Percentiles rank a stretch among this genome's conserved stretches.
Evolutionary conservation across 1,284 basidiomycete species (phyloP).

Genomic region (Ganoderma multipileum): DNA sequence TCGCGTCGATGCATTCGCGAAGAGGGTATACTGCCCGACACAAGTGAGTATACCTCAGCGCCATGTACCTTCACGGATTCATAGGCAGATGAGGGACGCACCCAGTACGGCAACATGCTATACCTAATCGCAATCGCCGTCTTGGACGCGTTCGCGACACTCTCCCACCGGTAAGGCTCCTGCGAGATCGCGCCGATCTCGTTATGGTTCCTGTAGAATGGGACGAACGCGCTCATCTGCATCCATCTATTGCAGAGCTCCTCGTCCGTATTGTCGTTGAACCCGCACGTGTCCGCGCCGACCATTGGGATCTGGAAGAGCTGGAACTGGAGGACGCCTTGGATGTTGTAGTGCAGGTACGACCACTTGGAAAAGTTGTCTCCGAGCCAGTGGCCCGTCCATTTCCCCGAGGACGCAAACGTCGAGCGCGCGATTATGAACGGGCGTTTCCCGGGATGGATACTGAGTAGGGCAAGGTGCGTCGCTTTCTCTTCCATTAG

Average conservation of each 20-base stretch:
- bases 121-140: slow-evolving; percentile 77
- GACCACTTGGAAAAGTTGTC: slow-evolving; percentile 76
- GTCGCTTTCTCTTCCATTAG: slow-evolving; percentile 70
- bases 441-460: slow-evolving; percentile 63
- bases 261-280: slow-evolving; percentile 70
- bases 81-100: slow-evolving; percentile 51
- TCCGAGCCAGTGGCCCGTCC: slow-evolving; percentile 59
- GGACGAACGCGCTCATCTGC: slow-evolving; percentile 76
- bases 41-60: too few relatives aligned
- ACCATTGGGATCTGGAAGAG: slow-evolving; percentile 81
- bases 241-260: slow-evolving; percentile 87
- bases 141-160: slow-evolving; percentile 72
- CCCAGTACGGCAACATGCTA: slow-evolving; percentile 78
- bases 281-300: slow-evolving; percentile 65
- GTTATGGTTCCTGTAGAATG: slow-evolving; percentile 80
- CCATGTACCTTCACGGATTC: too few relatives aligned
- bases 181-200: slow-evolving; percentile 64
- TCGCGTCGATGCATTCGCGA: slow-evolving; percentile 66
- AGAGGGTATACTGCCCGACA: slow-evolving; percentile 80
- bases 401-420: slow-evolving; percentile 70
- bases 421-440: slow-evolving; percentile 73
- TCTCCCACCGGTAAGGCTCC: slow-evolving; percentile 81
- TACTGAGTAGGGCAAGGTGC: slow-evolving; percentile 56
- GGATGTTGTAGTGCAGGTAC: slow-evolving; percentile 64
- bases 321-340: slow-evolving; percentile 82